Percentiles rank a stretch among this genome's conserved stretches.
Evolutionary conservation across 2,329 filamentous ascomycete genomes (phyloP).

Genomic region (Penicillium sp.): DNA sequence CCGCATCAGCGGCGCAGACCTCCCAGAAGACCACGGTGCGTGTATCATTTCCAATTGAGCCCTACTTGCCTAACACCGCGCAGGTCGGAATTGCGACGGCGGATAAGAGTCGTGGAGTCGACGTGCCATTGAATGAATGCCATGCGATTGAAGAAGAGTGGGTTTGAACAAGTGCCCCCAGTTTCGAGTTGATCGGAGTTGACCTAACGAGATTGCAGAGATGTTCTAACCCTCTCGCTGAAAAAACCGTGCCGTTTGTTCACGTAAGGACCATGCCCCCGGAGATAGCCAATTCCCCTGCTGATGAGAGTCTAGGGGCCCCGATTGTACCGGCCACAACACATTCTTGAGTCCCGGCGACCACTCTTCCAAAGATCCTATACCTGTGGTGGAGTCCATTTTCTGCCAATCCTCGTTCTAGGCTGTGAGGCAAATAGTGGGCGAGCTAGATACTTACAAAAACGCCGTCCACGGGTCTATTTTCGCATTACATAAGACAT

Average conservation of each 20-base stretch:
- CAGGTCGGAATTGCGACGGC: constrained; percentile 26
- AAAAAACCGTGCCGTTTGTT: constrained; percentile 26
- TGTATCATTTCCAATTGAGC: neutral
- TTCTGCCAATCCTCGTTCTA: constrained; percentile 21
- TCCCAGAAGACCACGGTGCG: constrained; percentile 17
- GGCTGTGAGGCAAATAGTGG: neutral
- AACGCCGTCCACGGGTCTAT: no score
- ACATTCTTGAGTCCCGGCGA: constrained; percentile 21
- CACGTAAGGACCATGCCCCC: constrained; percentile 17
- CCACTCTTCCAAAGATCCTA: constrained; percentile 23
- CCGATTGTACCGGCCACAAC: constrained; percentile 25
- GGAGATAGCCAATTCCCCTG: neutral
- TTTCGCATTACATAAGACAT: neutral
- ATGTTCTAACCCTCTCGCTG: constrained; percentile 22
- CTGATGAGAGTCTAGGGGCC: constrained; percentile 12
- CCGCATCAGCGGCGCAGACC: constrained; percentile 17
- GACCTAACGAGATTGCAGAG: constrained; percentile 10
- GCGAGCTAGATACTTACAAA: neutral
- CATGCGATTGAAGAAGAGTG: constrained; percentile 25
- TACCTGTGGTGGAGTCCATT: constrained; percentile 23
- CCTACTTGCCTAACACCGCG: neutral
- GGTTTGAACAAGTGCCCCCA: neutral
- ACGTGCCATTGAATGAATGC: constrained; percentile 25
- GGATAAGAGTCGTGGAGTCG: constrained; percentile 17
- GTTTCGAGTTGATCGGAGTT: neutral